Conservation (phyloP, 1,284 basidiomycete species). For the Tilletia caries region DNA sequence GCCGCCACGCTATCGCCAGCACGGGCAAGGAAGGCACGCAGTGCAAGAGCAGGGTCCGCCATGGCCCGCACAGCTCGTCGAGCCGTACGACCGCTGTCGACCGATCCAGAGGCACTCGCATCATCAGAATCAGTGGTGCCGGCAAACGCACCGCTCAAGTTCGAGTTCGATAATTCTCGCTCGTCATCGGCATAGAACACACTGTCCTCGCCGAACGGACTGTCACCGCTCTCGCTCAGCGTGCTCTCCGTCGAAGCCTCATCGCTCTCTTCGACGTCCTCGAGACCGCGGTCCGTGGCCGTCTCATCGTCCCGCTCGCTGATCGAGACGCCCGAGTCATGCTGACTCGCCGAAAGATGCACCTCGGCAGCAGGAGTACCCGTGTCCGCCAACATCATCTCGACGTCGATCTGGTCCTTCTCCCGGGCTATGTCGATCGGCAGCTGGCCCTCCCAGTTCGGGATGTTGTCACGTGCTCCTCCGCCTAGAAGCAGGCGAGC, state of each 20-base stretch:
- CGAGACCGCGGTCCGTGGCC: slow-evolving; percentile 30
- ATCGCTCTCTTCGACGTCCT: slow-evolving; percentile 49
- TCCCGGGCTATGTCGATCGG: slow-evolving; percentile 71
- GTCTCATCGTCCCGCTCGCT: slow-evolving; percentile 23
- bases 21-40: not conserved
- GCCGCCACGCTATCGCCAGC: slow-evolving; percentile 12
- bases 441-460: slow-evolving; percentile 72
- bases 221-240: not conserved
- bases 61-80: not conserved
- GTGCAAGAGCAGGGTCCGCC: not conserved
- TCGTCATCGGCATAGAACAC: slow-evolving; percentile 27
- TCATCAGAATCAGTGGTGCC: not conserved
- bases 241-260: slow-evolving; percentile 21
- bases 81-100: not conserved
- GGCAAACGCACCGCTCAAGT: not conserved
- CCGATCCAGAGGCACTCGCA: slow-evolving; percentile 5
- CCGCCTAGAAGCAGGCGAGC: slow-evolving; percentile 68
- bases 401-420: slow-evolving; percentile 59
- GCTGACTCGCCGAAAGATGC: slow-evolving; percentile 1
- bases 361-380: slow-evolving; percentile 23
- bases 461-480: slow-evolving; percentile 74
- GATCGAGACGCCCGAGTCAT: slow-evolving; percentile 32
- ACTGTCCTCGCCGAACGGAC: slow-evolving; percentile 33
- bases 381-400: slow-evolving; percentile 50
- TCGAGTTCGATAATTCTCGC: slow-evolving; percentile 8